Conservation (phyloP, 345 rosid genomes). For the Barbarea vulgaris region DNA sequence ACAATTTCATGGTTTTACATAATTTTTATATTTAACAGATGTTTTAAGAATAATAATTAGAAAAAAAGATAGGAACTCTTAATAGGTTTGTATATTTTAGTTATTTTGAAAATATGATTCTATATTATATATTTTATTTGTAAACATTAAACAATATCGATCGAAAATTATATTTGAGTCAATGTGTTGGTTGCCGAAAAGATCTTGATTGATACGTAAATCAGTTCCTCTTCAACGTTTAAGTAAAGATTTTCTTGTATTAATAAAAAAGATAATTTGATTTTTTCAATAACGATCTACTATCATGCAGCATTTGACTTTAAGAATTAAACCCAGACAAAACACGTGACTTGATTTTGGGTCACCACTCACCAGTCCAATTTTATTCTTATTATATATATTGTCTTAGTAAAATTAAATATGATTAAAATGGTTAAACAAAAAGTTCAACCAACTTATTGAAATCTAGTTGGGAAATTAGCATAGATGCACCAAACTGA, state of each 20-base stretch:
- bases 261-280: background rate
- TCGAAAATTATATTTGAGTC: background rate
- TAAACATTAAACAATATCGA: too few relatives aligned
- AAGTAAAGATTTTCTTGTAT: background rate
- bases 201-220: background rate
- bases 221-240: background rate
- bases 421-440: background rate
- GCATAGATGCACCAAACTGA: slow-evolving; percentile 5
- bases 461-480: background rate
- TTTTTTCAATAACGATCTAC: background rate
- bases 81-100: background rate
- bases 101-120: too few relatives aligned
- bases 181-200: background rate
- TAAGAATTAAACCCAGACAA: background rate
- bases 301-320: slow-evolving; percentile 8
- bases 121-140: too few relatives aligned
- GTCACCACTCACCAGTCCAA: background rate
- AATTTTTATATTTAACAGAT: background rate
- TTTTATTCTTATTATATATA: background rate
- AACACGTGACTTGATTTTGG: slow-evolving; percentile 23
- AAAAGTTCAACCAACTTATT: background rate
- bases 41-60: background rate
- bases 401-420: too few relatives aligned
- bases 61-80: background rate
- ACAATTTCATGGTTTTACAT: background rate